Evolutionary conservation across 352 stramenopile species (phyloP), one percentile per base, ranked within the genome.

Genomic region (Plasmopara muralis): DNA sequence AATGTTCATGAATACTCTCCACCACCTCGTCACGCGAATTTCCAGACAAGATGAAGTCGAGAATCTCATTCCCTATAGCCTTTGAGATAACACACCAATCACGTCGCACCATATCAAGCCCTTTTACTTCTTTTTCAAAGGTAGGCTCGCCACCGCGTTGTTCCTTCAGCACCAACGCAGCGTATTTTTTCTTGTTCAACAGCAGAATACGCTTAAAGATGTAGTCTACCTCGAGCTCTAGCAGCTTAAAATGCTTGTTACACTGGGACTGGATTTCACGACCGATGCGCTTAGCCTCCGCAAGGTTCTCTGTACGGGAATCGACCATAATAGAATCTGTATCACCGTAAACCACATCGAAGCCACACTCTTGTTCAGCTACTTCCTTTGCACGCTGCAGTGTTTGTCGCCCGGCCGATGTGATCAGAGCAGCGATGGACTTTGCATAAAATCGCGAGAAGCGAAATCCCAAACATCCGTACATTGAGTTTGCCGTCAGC

Each of bases 121-220:
- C 97, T 68, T 99, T 99, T 39, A 98, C 95, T 68, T 99, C 97
- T 55, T 97, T 98, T 34, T 97, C 83, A 49, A 94, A 96, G n/a
- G 57, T 57, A 8, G 70, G 64, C 30, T 87, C 72, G 20, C 60
- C 54, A n/a, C 78, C 70, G 9, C 63, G 57, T 13, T 59, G 62
- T 57, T 98, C 86, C 15, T 97, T 89, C 7, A 98, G 77, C 9
- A 97, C 93, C 2, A 99, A 68, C 25, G 97, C 97, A 1, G 97
- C 97, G 68, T 99, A 99, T 70, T 99, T 99, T 71, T 99, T 99
- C 76, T 99, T 99, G 75, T 99, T 99, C 28, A 99, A 84, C 41
- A 99, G 80, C 40, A 99, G 74, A 79, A 99, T 99, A 6, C 83
- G 91, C 67, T 98, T 97, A 72, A 99, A 99, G 45, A 99, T 96